These are phyloP conservation scores for Rhodofomes roseus DNA, from an alignment of 1,284 basidiomycete species.

Conservation along the genomic window DNA sequence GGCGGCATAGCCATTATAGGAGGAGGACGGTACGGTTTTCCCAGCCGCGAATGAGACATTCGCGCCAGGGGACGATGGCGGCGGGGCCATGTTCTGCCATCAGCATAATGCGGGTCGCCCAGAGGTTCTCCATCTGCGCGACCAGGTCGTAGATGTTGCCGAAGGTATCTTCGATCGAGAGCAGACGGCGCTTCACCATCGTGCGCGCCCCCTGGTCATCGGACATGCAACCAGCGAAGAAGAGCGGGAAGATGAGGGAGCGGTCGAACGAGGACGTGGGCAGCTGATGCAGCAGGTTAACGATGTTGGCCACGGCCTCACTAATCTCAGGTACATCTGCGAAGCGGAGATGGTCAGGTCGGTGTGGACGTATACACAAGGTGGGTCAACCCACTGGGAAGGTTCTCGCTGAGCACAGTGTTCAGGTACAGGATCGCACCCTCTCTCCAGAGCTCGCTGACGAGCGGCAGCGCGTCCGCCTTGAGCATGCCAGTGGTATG, in stretches of 20 bases:
- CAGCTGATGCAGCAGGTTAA: slow-evolving; percentile 50
- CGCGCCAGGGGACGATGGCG: slow-evolving; percentile 58
- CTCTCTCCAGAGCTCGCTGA: slow-evolving; percentile 64
- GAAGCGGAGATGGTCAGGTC: slow-evolving; percentile 9
- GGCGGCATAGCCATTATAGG: slow-evolving; percentile 28
- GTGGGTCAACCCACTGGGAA: slow-evolving; percentile 48
- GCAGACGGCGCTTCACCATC: slow-evolving; percentile 55
- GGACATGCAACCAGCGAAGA: slow-evolving; percentile 66
- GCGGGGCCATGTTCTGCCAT: slow-evolving; percentile 30
- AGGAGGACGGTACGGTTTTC: slow-evolving; percentile 44
- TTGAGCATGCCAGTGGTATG: background rate
- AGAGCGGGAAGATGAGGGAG: slow-evolving; percentile 66
- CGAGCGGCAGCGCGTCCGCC: slow-evolving; percentile 19
- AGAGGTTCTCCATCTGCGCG: slow-evolving; percentile 41
- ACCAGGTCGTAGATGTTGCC: slow-evolving; percentile 62
- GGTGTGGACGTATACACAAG: background rate
- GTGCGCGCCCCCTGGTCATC: slow-evolving; percentile 59
- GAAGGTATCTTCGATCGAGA: slow-evolving; percentile 50
- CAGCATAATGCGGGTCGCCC: slow-evolving; percentile 48
- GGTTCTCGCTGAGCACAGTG: slow-evolving; percentile 63
- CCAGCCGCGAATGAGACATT: slow-evolving; percentile 50
- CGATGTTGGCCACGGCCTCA: slow-evolving; percentile 49
- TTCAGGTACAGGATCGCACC: slow-evolving; percentile 66
- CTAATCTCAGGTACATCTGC: slow-evolving; percentile 74
- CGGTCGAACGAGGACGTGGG: slow-evolving; percentile 59